Evolutionary conservation across 768 basidiomycete species (phyloP), one percentile per base, ranked within the genome.

Genomic region (Pisolithus marmoratus): DNA sequence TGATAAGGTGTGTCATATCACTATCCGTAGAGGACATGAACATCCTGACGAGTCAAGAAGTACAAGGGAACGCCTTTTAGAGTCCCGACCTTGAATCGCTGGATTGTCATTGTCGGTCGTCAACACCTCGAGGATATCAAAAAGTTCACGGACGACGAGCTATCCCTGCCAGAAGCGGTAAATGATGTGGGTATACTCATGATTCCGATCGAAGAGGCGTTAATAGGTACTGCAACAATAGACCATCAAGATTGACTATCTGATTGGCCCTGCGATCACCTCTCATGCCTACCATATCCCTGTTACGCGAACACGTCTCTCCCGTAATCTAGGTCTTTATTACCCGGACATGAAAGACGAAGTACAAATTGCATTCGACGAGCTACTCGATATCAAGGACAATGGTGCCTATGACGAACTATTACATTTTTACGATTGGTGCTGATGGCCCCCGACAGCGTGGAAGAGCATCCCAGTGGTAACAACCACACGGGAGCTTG

Each of bases 311-410:
- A 53, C 46, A 3, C 52, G 63, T 24, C 59, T 74, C 8, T 69
- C 67, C 3, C 63, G 77, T 8, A 74, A 72, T 46, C 63, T 80
- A 6, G 68, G 63, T 0, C 51, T 48, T 3, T 54, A 73, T 3
- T 74, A 73, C 52, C 66, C 71, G 1, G 68, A 70, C 19, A 60
- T 83, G 15, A 69, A 65, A 11, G 72, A 77, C 20, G 82, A 84
- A 53, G 62, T 80, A 24, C 41, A 58, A 1, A 48, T 60, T 0
- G 67, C 79, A 0, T 74, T 80, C 46, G 56, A 62, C 2, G 75
- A 75, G 1, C 56, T 65, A 29, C 65, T 82, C 15, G 45, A 54
- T 43, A 48, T 60, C 14, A 52, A n/a, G 46, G 40, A n/a, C 3
- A 31, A 62, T 24, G 64, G 64, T 66, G 17, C 53, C 46, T 7